Percentiles rank a stretch among this genome's conserved stretches.
These are phyloP conservation scores for Mikania micrantha DNA, from an alignment of 129 eudicot species.

Conservation along the genomic window DNA sequence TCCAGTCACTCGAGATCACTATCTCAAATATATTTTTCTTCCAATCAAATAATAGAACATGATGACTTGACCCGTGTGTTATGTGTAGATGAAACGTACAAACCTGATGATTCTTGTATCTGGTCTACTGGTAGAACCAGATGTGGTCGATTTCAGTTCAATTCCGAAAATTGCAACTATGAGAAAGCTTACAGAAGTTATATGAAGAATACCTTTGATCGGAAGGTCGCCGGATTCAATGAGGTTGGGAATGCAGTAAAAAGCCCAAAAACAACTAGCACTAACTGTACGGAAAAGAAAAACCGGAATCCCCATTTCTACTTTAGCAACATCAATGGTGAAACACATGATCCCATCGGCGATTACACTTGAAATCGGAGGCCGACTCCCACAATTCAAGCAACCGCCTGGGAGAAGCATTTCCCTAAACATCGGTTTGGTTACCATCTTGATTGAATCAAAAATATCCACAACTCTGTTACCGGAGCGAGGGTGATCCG, in stretches of 20 bases:
- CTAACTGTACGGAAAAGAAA: slow-evolving; percentile 37
- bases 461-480: slow-evolving; percentile 27
- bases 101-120: no score
- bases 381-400: slow-evolving; percentile 11
- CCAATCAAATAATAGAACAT: no score
- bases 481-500: slow-evolving; percentile 41
- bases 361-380: slow-evolving; percentile 36
- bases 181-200: no score
- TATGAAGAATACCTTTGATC: slow-evolving; percentile 38
- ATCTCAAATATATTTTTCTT: no score
- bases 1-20: no score
- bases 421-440: slow-evolving; percentile 26
- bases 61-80: no score
- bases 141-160: no score
- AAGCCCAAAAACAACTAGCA: slow-evolving; percentile 46
- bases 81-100: no score
- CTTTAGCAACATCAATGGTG: slow-evolving; percentile 40
- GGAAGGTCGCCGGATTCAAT: slow-evolving; percentile 57
- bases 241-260: slow-evolving; percentile 38
- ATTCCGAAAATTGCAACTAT: no score
- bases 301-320: slow-evolving; percentile 42
- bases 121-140: no score
- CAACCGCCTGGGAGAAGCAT: slow-evolving; percentile 18
- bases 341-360: slow-evolving; percentile 45
- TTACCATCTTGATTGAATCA: slow-evolving; percentile 13